These are phyloP conservation scores for Colletotrichum tanaceti DNA, from an alignment of 2,329 filamentous ascomycete species.

Conservation along the genomic window DNA sequence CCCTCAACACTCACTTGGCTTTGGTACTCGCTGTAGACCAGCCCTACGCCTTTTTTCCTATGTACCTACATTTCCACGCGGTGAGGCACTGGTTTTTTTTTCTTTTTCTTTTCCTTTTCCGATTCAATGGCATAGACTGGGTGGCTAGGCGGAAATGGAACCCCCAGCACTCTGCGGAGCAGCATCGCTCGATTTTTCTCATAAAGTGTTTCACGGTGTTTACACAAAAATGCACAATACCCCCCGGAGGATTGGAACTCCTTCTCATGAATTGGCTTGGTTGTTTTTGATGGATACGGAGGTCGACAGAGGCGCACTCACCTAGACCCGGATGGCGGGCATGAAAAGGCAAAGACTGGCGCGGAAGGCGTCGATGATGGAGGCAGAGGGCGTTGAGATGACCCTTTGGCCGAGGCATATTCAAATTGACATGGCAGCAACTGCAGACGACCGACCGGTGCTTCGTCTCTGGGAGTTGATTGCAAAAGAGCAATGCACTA, in stretches of 20 bases:
- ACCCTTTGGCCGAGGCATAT: not conserved
- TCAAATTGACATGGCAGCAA: constrained; percentile 10
- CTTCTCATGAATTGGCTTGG: constrained; percentile 36
- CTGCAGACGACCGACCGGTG: not conserved
- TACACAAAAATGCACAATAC: constrained; percentile 41
- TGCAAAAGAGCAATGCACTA: constrained; percentile 3
- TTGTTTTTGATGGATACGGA: constrained; percentile 28
- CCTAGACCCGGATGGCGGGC: not conserved
- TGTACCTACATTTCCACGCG: constrained; percentile 16
- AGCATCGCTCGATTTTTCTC: constrained; percentile 31
- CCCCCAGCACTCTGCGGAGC: constrained; percentile 20
- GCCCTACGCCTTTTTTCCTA: constrained; percentile 22
- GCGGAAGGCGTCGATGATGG: not conserved
- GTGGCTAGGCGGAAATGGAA: constrained; percentile 2
- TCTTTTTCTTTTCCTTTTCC: not conserved
- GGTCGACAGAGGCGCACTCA: constrained; percentile 16
- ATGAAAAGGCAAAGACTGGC: not conserved
- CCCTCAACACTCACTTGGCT: constrained; percentile 22
- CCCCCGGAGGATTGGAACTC: constrained; percentile 35
- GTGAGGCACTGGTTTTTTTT: not conserved
- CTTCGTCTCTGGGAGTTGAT: not conserved
- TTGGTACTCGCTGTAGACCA: constrained; percentile 13
- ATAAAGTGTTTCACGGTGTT: constrained; percentile 33
- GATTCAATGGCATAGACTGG: constrained; percentile 31
- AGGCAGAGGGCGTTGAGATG: not conserved